Evolutionary conservation across 176 grass and related monocot species (phyloP).

Genomic region (Pharus latifolius): DNA sequence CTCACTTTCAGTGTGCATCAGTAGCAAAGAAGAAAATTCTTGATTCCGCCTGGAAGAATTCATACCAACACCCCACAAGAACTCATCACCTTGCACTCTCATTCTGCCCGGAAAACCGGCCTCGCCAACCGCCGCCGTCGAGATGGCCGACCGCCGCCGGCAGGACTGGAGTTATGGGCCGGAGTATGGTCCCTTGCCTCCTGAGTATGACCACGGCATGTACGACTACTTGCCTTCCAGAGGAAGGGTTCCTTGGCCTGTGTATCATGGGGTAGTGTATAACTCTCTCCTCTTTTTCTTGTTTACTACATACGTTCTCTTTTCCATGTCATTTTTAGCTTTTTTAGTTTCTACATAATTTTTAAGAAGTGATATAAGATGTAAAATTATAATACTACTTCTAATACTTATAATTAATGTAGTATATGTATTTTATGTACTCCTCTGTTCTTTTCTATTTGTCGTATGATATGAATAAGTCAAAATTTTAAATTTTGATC

Average conservation of each 20-base stretch:
- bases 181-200: slow-evolving; percentile 12
- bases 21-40: background rate
- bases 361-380: too few species aligned
- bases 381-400: too few species aligned
- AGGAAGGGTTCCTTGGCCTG: background rate
- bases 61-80: background rate
- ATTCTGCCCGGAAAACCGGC: background rate
- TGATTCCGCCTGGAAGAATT: background rate
- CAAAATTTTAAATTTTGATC: too few species aligned
- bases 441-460: too few species aligned
- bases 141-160: background rate
- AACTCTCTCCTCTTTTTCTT: background rate
- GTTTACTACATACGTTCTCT: too few species aligned
- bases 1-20: background rate
- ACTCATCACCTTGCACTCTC: background rate
- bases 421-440: too few species aligned
- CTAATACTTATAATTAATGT: too few species aligned
- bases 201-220: background rate
- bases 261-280: slow-evolving; percentile 19
- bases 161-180: slow-evolving; percentile 8
- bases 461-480: too few species aligned
- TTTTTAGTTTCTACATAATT: too few species aligned
- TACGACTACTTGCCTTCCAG: slow-evolving; percentile 2
- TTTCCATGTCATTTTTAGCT: too few species aligned
- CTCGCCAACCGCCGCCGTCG: background rate